These are phyloP conservation scores for Geotrichum cucujoidarum DNA, from an alignment of 1,139 yeast genomes.

Conservation along the genomic window DNA sequence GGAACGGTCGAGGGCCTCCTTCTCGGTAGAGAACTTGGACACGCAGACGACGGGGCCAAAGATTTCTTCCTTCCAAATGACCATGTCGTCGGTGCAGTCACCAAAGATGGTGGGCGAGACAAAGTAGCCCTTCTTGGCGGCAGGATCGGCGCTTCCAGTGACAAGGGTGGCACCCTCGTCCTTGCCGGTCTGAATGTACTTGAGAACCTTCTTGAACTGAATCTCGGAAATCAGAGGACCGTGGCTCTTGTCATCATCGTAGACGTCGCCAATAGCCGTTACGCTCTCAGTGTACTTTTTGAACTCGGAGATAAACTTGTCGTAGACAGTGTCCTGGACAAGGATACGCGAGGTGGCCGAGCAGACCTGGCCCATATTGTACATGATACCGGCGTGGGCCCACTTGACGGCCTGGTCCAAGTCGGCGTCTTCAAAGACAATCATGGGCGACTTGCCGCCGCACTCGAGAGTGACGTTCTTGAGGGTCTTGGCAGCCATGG, in stretches of 20 bases:
- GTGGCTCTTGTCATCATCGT: constrained; percentile 49
- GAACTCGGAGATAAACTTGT: constrained; percentile 54
- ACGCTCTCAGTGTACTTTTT: constrained; percentile 49
- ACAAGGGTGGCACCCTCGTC: constrained; percentile 61
- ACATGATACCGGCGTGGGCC: constrained; percentile 58
- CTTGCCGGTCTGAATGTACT: constrained; percentile 63
- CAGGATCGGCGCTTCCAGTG: constrained; percentile 47
- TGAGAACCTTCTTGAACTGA: constrained; percentile 64
- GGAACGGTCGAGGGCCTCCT: constrained; percentile 73
- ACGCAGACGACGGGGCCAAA: constrained; percentile 86
- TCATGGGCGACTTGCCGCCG: constrained; percentile 82
- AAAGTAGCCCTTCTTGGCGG: constrained; percentile 59
- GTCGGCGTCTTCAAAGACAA: constrained; percentile 70
- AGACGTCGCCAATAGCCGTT: constrained; percentile 43
- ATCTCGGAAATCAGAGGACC: constrained; percentile 76
- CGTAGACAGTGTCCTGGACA: constrained; percentile 71
- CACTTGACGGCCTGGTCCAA: constrained; percentile 56
- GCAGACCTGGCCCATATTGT: constrained; percentile 84
- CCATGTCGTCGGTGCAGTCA: constrained; percentile 57
- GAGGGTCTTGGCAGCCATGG: constrained; percentile 59
- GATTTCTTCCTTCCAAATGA: constrained; percentile 64
- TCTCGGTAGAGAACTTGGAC: constrained; percentile 61
- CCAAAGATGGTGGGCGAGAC: constrained; percentile 66
- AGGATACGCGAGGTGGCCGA: constrained; percentile 81
- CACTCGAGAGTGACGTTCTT: constrained; percentile 79